These are phyloP conservation scores for Fusarium cicatricum DNA, from an alignment of 2,329 filamentous ascomycete species.

Conservation along the genomic window DNA sequence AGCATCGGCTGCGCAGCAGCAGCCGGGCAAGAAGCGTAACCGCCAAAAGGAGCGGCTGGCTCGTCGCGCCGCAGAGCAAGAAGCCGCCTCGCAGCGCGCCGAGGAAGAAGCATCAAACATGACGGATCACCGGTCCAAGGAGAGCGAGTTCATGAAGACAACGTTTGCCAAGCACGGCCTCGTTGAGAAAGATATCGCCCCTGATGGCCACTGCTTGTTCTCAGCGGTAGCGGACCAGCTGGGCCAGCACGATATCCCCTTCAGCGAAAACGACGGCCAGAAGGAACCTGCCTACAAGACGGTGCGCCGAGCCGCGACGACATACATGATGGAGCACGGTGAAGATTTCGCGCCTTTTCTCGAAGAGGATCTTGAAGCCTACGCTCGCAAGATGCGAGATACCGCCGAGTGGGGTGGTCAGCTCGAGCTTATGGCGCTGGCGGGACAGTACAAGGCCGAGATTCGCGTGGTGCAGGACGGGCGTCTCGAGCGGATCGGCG, in stretches of 20 bases:
- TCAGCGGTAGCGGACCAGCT: constrained; percentile 90
- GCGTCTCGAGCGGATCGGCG: constrained; percentile 75
- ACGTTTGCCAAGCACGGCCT: constrained; percentile 72
- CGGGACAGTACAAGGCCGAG: constrained; percentile 78
- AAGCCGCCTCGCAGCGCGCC: constrained; percentile 72
- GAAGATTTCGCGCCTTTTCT: constrained; percentile 89
- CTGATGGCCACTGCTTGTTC: constrained; percentile 96
- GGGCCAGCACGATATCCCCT: constrained; percentile 56
- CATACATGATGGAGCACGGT: constrained; percentile 76
- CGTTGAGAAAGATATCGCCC: constrained; percentile 79
- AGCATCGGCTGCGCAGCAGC: constrained; percentile 23
- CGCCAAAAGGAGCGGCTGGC: constrained; percentile 91
- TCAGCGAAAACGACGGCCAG: constrained; percentile 40
- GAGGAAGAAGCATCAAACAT: constrained; percentile 77
- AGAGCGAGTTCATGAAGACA: constrained; percentile 74
- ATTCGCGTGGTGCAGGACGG: constrained; percentile 90
- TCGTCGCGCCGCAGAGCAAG: constrained; percentile 84
- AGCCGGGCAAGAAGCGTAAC: constrained; percentile 76
- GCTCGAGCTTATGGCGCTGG: constrained; percentile 85
- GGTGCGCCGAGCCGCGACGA: constrained; percentile 76
- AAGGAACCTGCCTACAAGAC: constrained; percentile 64
- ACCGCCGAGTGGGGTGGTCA: constrained; percentile 98
- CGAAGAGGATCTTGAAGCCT: constrained; percentile 78
- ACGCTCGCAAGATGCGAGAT: constrained; percentile 79
- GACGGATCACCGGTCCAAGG: constrained; percentile 75